These are phyloP conservation scores for Penicillium mononematosum DNA, from an alignment of 495 filamentous ascomycete genomes.

Conservation along the genomic window DNA sequence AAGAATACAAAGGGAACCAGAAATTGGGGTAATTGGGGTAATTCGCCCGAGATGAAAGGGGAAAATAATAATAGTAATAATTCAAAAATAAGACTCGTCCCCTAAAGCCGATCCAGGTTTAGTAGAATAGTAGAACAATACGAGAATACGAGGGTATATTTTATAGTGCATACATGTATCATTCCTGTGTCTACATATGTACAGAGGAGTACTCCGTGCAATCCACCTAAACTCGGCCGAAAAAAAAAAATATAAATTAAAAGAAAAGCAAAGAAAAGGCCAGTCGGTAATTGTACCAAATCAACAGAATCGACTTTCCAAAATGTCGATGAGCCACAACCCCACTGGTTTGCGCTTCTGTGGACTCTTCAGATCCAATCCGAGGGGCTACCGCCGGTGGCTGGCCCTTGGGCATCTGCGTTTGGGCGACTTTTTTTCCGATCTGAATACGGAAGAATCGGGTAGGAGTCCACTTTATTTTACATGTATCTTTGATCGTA, in stretches of 20 bases:
- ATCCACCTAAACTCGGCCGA: neutral
- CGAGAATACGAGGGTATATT: neutral
- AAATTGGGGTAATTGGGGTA: neutral
- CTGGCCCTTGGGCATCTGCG: slow-evolving; percentile 11
- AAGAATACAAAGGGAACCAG: neutral
- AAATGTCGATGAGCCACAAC: slow-evolving; percentile 6
- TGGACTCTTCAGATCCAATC: slow-evolving; percentile 31
- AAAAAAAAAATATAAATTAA: neutral
- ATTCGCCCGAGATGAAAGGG: neutral
- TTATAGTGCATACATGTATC: neutral
- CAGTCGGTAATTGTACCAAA: neutral
- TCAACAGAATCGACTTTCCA: neutral
- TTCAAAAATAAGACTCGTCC: neutral
- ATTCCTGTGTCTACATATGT: neutral
- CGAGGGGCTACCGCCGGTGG: slow-evolving; percentile 1
- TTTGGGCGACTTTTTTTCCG: neutral
- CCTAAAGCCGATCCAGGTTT: neutral
- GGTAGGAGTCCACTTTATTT: neutral
- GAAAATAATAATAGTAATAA: neutral
- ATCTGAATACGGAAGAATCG: neutral
- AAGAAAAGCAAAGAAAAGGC: neutral
- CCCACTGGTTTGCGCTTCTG: slow-evolving; percentile 31
- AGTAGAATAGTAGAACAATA: neutral
- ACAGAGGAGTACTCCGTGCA: no score
- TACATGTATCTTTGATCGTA: neutral